Conservation (phyloP, 2,329 filamentous ascomycete genomes). For the Alternaria viburni region DNA sequence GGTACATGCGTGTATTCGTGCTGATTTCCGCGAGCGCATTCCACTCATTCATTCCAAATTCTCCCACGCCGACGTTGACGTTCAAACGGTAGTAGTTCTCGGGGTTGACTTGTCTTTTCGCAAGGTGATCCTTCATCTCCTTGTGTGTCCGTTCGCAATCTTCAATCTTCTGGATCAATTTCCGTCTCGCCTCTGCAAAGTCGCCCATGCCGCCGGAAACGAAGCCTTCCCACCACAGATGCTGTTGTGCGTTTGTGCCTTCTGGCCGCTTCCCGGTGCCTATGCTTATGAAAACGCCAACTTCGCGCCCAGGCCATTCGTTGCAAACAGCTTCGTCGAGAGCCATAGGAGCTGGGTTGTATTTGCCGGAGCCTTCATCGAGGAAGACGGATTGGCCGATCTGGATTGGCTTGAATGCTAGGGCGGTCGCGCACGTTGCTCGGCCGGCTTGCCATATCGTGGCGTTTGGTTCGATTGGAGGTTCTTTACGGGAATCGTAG, state of each 20-base stretch:
- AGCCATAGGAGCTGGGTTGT: slow-evolving; percentile 84
- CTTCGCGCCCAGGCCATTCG: slow-evolving; percentile 92
- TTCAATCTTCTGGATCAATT: slow-evolving; percentile 90
- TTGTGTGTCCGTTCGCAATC: slow-evolving; percentile 91
- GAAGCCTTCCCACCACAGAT: slow-evolving; percentile 94
- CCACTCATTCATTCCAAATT: slow-evolving; percentile 99
- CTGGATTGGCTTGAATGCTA: slow-evolving; percentile 95
- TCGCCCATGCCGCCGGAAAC: slow-evolving; percentile 73
- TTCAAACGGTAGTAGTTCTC: slow-evolving; percentile 98
- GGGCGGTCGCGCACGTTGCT: slow-evolving; percentile 87
- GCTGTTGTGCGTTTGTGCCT: slow-evolving; percentile 69
- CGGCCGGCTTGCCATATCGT: slow-evolving; percentile 97
- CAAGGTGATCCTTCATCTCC: slow-evolving; percentile 81
- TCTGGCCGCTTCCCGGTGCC: slow-evolving; percentile 88
- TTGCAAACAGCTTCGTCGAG: slow-evolving; percentile 91
- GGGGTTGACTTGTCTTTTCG: slow-evolving; percentile 77
- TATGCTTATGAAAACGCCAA: slow-evolving; percentile 90
- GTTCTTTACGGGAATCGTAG: slow-evolving; percentile 93
- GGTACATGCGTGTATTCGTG: slow-evolving; percentile 85
- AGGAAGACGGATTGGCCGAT: slow-evolving; percentile 94
- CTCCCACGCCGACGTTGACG: slow-evolving; percentile 92
- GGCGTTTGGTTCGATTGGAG: slow-evolving; percentile 88
- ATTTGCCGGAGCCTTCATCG: slow-evolving; percentile 89
- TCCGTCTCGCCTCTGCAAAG: slow-evolving; percentile 86
- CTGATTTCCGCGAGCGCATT: slow-evolving; percentile 91